A percentile compares a stretch with the other conserved stretches of the same genome.
Evolutionary conservation across 371 early-diverging fungal species (phyloP).

Genomic region (Catenaria anguillulae): DNA sequence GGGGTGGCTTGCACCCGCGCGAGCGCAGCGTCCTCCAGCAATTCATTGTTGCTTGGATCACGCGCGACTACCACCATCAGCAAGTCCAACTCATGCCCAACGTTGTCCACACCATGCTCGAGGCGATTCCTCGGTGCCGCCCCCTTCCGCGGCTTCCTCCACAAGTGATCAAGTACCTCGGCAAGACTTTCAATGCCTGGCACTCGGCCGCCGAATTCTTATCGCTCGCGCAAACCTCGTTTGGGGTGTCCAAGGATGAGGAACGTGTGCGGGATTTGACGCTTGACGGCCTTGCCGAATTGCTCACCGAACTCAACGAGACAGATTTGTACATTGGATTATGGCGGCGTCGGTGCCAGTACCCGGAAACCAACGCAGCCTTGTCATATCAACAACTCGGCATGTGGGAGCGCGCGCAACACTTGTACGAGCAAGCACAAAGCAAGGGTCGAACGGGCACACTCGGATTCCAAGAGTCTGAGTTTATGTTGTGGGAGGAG

Average conservation of each 20-base stretch:
- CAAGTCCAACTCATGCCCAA: conserved; percentile 73
- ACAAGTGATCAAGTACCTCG: conserved; percentile 79
- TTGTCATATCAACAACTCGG: conserved; percentile 88
- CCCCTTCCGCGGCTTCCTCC: conserved; percentile 72
- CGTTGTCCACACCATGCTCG: conserved; percentile 78
- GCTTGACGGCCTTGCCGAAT: conserved; percentile 72
- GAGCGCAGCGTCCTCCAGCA: conserved; percentile 76
- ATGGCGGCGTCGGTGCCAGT: conserved; percentile 83
- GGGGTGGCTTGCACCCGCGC: conserved; percentile 49
- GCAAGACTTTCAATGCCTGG: conserved; percentile 83
- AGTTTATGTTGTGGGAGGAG: conserved; percentile 94
- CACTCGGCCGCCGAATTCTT: conserved; percentile 64
- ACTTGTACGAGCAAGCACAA: conserved; percentile 86
- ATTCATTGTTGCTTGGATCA: conserved; percentile 59
- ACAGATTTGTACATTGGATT: conserved; percentile 84
- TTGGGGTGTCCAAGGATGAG: conserved; percentile 53
- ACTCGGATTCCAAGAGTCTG: conserved; percentile 87
- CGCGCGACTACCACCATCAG: conserved; percentile 76
- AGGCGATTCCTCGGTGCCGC: conserved; percentile 58
- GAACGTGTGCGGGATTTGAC: conserved; percentile 74
- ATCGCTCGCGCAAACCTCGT: conserved; percentile 22
- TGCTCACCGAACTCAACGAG: conserved; percentile 63
- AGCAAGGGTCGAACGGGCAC: conserved; percentile 74
- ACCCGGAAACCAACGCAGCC: conserved; percentile 90
- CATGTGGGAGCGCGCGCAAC: conserved; percentile 86